Evolutionary conservation across 176 grass and related monocot genomes (phyloP).

Genomic region (Themeda triandra): DNA sequence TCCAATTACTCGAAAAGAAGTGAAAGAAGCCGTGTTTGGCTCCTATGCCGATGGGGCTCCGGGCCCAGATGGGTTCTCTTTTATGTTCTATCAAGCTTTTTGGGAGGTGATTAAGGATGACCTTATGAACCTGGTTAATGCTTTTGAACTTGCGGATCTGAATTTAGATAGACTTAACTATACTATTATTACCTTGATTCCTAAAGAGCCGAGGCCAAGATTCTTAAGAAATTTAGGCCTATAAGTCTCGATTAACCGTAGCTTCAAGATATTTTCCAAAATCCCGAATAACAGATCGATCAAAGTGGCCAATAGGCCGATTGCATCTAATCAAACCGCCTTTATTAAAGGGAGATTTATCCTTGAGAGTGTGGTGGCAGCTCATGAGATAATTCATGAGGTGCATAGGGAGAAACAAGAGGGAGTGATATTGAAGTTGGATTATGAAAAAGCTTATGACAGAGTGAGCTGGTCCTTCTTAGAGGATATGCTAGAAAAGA

Average conservation of each 20-base stretch:
- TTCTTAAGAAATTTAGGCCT: not conserved
- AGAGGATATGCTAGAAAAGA: too few species aligned
- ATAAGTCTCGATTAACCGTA: too few species aligned
- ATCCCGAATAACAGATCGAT: too few species aligned
- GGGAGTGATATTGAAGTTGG: too few species aligned
- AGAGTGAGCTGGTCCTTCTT: too few species aligned
- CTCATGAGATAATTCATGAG: too few species aligned
- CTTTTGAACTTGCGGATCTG: not conserved
- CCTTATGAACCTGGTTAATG: rapidly evolving
- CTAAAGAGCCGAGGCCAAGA: not conserved
- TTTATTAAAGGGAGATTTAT: too few species aligned
- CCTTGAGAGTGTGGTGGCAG: too few species aligned
- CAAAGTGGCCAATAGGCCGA: rapidly evolving
- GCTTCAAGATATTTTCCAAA: too few species aligned
- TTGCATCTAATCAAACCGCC: too few species aligned
- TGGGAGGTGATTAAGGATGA: not conserved
- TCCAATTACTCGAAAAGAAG: not conserved
- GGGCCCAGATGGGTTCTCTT: not conserved
- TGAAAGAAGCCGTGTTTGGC: not conserved
- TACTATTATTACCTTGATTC: not conserved
- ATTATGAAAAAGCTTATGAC: too few species aligned
- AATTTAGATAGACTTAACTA: not conserved
- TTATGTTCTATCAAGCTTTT: not conserved
- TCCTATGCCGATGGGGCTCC: not conserved
- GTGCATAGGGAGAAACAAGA: too few species aligned